A percentile compares a stretch with the other conserved stretches of the same genome.
Conservation (phyloP, 2,329 filamentous ascomycete species). For the Penicillium crustosum region DNA sequence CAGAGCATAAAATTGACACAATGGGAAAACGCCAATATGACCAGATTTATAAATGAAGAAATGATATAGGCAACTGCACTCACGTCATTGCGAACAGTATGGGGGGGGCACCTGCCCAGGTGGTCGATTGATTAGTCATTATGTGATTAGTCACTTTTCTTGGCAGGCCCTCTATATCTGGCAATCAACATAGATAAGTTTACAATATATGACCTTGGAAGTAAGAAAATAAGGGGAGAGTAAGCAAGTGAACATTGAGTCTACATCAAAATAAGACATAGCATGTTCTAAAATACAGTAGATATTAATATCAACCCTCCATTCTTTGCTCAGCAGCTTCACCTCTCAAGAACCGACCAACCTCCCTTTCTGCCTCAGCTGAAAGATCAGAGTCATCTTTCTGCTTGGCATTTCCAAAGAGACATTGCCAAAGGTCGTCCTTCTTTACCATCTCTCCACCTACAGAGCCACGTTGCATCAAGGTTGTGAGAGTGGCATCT, state of each 20-base stretch:
- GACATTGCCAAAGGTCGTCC: constrained; percentile 81
- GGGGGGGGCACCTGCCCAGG: constrained; percentile 1
- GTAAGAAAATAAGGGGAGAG: not conserved
- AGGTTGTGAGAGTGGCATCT: constrained; percentile 64
- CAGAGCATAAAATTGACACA: constrained; percentile 5
- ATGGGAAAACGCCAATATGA: not conserved
- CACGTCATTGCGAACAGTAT: constrained; percentile 10
- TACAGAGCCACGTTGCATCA: constrained; percentile 68
- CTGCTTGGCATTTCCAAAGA: constrained; percentile 64
- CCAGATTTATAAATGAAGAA: not conserved
- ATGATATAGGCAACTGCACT: constrained; percentile 10
- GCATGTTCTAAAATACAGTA: not conserved
- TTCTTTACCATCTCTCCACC: constrained; percentile 78
- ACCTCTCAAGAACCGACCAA: constrained; percentile 53
- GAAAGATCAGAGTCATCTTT: constrained; percentile 20
- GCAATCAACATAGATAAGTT: not conserved
- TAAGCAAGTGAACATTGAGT: not conserved
- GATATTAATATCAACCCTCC: constrained; percentile 2
- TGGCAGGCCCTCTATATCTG: not conserved
- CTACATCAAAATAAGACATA: not conserved
- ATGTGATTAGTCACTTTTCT: not conserved
- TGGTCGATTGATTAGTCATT: constrained; percentile 3
- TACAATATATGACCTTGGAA: not conserved
- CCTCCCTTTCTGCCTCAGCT: constrained; percentile 42
- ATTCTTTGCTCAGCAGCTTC: constrained; percentile 55